Percentiles rank a stretch among this genome's conserved stretches.
Evolutionary conservation across 805 yeast species (phyloP).

Genomic region (Clavispora fructus): DNA sequence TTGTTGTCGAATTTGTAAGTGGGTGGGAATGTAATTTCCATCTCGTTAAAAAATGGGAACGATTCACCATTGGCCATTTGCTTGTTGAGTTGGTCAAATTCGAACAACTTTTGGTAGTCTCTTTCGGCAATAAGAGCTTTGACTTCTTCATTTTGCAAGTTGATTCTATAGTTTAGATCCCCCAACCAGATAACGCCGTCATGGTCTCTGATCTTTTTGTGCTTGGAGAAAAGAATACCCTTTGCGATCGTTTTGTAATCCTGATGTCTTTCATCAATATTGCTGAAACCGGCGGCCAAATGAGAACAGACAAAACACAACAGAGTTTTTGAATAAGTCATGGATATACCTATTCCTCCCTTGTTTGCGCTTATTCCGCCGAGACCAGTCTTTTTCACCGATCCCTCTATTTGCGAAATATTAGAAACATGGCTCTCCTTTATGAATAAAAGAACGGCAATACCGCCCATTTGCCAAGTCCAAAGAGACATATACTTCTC

Average conservation of each 20-base stretch:
- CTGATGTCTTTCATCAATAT: conserved; percentile 76
- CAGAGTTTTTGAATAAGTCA: conserved; percentile 59
- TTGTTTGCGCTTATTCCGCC: conserved; percentile 85
- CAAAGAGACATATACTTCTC: conserved; percentile 55
- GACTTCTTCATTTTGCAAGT: conserved; percentile 66
- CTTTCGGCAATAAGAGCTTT: conserved; percentile 43
- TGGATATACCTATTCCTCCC: conserved; percentile 74
- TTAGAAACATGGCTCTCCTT: conserved; percentile 46
- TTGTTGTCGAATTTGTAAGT: conserved; percentile 94
- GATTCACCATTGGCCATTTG: conserved; percentile 73
- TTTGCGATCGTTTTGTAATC: conserved; percentile 77
- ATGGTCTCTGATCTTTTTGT: conserved; percentile 59
- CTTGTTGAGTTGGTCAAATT: conserved; percentile 69
- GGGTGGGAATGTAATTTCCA: conserved; percentile 76
- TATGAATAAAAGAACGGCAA: conserved; percentile 64
- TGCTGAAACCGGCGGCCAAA: conserved; percentile 87
- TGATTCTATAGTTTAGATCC: conserved; percentile 84
- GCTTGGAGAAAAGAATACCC: conserved; percentile 59
- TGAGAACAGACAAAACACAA: conserved; percentile 82
- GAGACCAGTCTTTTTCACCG: conserved; percentile 84
- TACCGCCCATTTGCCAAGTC: conserved; percentile 83
- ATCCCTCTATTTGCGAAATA: conserved; percentile 61
- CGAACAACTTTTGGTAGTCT: conserved; percentile 51
- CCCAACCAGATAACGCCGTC: conserved; percentile 89
- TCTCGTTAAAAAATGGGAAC: conserved; percentile 78